Evolutionary conservation across 2,329 filamentous ascomycete genomes (phyloP).

Genomic region (Raffaelea arxii): DNA sequence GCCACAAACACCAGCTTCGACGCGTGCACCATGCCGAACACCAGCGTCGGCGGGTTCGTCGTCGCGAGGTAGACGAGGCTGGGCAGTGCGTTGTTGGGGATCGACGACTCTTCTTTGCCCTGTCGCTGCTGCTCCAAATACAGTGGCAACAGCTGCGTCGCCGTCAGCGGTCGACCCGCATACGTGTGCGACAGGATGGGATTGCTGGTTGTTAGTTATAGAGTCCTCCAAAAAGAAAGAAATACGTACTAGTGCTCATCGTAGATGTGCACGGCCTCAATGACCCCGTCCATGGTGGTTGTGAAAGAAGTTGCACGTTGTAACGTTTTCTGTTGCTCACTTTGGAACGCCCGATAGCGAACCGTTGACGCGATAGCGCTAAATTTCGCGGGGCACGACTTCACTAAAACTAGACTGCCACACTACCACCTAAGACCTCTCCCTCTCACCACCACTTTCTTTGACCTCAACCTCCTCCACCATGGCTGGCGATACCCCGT

Average conservation of each 20-base stretch:
- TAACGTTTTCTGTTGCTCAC: no score
- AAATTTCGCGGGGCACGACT: not conserved
- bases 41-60: constrained; percentile 73
- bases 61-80: constrained; percentile 78
- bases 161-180: constrained; percentile 68
- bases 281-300: constrained; percentile 65
- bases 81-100: constrained; percentile 53
- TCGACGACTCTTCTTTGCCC: not conserved
- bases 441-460: not conserved
- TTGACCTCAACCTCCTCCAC: constrained; percentile 5
- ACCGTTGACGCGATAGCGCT: not conserved
- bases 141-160: constrained; percentile 68
- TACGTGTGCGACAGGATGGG: constrained; percentile 85
- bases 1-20: constrained; percentile 79
- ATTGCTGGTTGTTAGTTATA: constrained; percentile 40
- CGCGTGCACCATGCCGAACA: constrained; percentile 78
- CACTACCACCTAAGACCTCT: not conserved
- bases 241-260: constrained; percentile 77
- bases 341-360: no score
- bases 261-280: constrained; percentile 94
- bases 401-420: not conserved
- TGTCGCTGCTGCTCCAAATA: constrained; percentile 65
- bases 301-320: no score
- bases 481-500: constrained; percentile 40
- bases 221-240: not conserved